Evolutionary conservation across 306 rosid species (phyloP).

Genomic region (Amphicarpaea edgeworthii): DNA sequence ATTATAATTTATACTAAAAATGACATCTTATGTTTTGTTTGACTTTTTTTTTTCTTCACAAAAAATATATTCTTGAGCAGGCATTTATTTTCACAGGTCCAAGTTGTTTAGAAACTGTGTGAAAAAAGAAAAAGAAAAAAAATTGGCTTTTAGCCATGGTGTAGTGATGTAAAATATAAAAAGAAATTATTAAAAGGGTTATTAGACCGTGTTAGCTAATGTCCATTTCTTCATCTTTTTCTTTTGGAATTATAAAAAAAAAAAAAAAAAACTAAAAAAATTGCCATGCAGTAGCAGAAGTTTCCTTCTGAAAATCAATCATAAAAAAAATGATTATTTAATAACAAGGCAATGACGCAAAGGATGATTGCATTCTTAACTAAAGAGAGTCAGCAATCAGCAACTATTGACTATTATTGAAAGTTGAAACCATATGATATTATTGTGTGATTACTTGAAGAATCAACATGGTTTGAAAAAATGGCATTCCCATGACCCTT

Average conservation of each 20-base stretch:
- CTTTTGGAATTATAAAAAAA: too few relatives aligned
- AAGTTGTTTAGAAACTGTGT: neutral
- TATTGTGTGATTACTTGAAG: neutral
- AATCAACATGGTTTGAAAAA: conserved; percentile 40
- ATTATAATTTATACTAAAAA: neutral
- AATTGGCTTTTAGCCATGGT: too few relatives aligned
- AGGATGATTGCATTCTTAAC: conserved; percentile 14
- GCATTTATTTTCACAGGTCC: neutral
- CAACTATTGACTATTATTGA: conserved; percentile 47
- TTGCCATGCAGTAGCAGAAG: neutral
- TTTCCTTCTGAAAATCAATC: neutral
- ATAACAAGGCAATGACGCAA: conserved; percentile 9
- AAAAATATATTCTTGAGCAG: neutral
- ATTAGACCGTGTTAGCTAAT: neutral
- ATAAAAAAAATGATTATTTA: neutral
- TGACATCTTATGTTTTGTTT: neutral
- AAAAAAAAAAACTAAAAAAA: neutral
- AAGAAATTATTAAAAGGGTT: neutral
- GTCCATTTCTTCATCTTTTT: neutral
- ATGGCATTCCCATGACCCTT: conserved; percentile 1
- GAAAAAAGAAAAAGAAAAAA: too few relatives aligned
- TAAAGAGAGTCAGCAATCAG: conserved; percentile 43
- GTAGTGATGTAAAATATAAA: neutral
- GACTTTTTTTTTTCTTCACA: neutral
- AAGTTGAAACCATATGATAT: neutral